Evolutionary conservation across 225 moss, liverwort and hornwort genomes (phyloP).

Genomic region (Anthoceros angustus): DNA sequence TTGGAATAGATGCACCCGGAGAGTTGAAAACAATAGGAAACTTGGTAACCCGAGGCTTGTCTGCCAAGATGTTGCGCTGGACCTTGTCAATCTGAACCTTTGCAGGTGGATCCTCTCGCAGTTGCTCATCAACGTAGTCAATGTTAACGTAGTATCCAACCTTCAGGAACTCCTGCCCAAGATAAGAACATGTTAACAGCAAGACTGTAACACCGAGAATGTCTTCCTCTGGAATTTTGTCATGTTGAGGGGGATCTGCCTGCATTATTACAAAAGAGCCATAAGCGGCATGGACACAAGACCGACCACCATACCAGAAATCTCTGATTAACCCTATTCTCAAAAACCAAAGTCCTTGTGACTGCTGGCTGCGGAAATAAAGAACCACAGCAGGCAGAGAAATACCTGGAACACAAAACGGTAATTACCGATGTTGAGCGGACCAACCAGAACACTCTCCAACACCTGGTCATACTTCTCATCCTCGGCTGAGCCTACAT

Average conservation of each 20-base stretch:
- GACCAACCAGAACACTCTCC: slow-evolving; percentile 81
- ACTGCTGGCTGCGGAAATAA: too few species aligned
- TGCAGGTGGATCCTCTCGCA: slow-evolving; percentile 77
- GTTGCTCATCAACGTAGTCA: slow-evolving; percentile 65
- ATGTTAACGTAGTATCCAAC: slow-evolving; percentile 95
- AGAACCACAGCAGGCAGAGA: background rate
- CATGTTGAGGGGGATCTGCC: slow-evolving; percentile 64
- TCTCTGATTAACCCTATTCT: too few species aligned
- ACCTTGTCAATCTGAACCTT: slow-evolving; percentile 68
- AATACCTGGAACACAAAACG: slow-evolving; percentile 80
- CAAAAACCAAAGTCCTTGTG: too few species aligned
- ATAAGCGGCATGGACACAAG: background rate
- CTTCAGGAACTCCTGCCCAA: slow-evolving; percentile 78
- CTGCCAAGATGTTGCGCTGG: slow-evolving; percentile 76
- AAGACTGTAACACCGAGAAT: slow-evolving; percentile 86
- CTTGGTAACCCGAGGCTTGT: slow-evolving; percentile 77
- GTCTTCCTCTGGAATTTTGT: slow-evolving; percentile 81
- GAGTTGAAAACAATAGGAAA: slow-evolving; percentile 72
- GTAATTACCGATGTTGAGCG: slow-evolving; percentile 74
- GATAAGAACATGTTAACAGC: slow-evolving; percentile 68
- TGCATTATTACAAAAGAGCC: slow-evolving; percentile 8
- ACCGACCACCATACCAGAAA: too few species aligned
- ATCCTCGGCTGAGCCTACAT: slow-evolving; percentile 87
- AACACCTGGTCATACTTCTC: slow-evolving; percentile 95
- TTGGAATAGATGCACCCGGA: slow-evolving; percentile 20